Evolutionary conservation across 148 eudicot species (phyloP).

Genomic region (Heliosperma pusillum): DNA sequence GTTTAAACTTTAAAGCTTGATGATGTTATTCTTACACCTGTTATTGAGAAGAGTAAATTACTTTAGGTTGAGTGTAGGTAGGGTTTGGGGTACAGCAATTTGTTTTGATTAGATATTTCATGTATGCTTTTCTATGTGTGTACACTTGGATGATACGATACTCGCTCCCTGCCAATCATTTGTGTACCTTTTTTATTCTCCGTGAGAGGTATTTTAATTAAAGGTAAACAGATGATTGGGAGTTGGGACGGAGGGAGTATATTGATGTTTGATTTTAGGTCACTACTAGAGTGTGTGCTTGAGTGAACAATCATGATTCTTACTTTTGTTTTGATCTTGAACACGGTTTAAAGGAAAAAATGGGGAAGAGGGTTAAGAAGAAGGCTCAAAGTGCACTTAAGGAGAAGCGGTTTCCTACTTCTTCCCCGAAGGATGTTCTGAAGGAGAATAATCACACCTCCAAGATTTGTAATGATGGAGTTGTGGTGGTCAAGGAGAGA

Average conservation of each 20-base stretch:
- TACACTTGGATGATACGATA: too few relatives aligned
- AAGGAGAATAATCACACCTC: constrained; percentile 22
- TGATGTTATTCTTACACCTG: background rate
- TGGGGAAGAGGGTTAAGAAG: constrained; percentile 60
- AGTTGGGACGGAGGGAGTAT: background rate
- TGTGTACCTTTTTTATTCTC: too few relatives aligned
- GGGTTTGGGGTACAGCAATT: too few relatives aligned
- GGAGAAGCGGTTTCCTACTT: constrained; percentile 38
- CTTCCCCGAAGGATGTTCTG: constrained; percentile 29
- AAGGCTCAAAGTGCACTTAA: constrained; percentile 38
- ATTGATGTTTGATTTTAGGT: constrained; percentile 2
- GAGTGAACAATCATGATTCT: constrained; percentile 7
- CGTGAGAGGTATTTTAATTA: too few relatives aligned
- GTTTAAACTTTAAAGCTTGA: constrained; percentile 7
- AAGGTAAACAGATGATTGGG: background rate
- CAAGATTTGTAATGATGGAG: constrained; percentile 31
- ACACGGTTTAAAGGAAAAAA: constrained; percentile 39
- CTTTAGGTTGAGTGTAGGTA: too few relatives aligned
- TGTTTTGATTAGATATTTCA: background rate
- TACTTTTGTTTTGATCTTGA: background rate
- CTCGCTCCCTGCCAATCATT: too few relatives aligned
- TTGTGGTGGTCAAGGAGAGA: constrained; percentile 43
- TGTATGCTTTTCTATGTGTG: background rate
- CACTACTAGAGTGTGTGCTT: background rate
- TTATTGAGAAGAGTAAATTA: too few relatives aligned